These are phyloP conservation scores for Rhizopus delemar DNA, from an alignment of 371 early-diverging fungal genomes.

Conservation along the genomic window DNA sequence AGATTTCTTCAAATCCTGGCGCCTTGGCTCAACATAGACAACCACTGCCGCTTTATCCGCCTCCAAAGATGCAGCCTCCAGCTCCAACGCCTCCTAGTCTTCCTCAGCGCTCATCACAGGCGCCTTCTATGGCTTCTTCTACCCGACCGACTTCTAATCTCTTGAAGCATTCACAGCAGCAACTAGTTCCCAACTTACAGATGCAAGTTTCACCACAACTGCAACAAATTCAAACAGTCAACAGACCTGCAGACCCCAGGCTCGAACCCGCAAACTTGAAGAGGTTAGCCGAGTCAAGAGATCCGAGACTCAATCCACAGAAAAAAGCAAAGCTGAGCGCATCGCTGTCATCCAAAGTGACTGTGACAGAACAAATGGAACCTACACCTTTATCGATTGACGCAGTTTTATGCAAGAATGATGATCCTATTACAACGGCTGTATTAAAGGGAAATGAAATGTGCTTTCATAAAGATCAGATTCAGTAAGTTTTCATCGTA, in stretches of 20 bases:
- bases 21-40: no score
- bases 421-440: background rate
- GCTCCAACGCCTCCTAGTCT: background rate
- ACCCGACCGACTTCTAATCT: no score
- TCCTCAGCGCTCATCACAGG: background rate
- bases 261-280: background rate
- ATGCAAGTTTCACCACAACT: no score
- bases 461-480: conserved; percentile 8
- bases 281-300: background rate
- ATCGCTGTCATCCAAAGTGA: background rate
- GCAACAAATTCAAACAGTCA: no score
- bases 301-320: background rate
- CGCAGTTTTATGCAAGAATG: background rate
- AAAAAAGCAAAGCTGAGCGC: background rate
- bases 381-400: background rate
- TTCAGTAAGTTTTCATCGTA: conserved; percentile 3
- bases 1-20: no score
- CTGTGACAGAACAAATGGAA: background rate
- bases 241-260: background rate
- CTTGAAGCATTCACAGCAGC: no score
- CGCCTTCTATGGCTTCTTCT: no score
- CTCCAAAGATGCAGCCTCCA: no score
- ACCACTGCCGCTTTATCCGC: no score
- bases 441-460: conserved; percentile 2
- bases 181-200: no score